These are phyloP conservation scores for Dictyostelium discoideum DNA, from an alignment of 78 protist species.

Conservation along the genomic window dicty_2.7 NC_007091.3:1641001-1641500, in stretches of 20 bases:
- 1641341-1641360: not conserved
- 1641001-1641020: not conserved
- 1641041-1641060: not conserved
- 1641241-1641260: not conserved
- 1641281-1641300: not conserved
- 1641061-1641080: not conserved
- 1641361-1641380: not conserved
- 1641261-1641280: not conserved
- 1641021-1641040: not conserved
- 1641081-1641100: slow-evolving; percentile 18
- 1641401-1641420: not conserved
- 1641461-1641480: not conserved
- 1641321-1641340: not conserved
- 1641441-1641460: not conserved
- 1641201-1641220: slow-evolving; percentile 5
- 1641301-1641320: not conserved
- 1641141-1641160: not conserved
- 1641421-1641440: not conserved
- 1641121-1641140: not conserved
- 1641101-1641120: not conserved
- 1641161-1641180: not conserved
- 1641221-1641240: not conserved
- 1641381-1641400: not conserved
- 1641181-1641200: not conserved
- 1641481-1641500: not conserved